phyloP scores from a whole-genome alignment of 2,329 filamentous ascomycete species.

The Colletotrichum tanaceti region DNA sequence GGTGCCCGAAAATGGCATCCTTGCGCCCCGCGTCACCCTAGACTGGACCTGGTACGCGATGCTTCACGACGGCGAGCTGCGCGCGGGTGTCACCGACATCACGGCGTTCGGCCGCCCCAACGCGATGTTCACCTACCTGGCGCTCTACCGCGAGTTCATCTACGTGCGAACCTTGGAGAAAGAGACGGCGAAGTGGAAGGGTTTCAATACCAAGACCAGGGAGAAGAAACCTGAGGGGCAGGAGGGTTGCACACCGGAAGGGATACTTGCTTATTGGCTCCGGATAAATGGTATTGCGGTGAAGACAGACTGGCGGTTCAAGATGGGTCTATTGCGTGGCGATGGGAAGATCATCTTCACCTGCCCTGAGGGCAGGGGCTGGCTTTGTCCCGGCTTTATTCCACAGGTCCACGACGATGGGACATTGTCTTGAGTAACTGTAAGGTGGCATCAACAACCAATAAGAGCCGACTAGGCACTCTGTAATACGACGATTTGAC shows the following conservation, averaged over 20 bases:
- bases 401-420: constrained; percentile 37
- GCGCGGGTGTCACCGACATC: constrained; percentile 42
- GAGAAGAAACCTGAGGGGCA: constrained; percentile 33
- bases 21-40: constrained; percentile 41
- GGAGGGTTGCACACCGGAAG: constrained; percentile 41
- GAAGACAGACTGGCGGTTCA: constrained; percentile 42
- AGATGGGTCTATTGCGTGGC: constrained; percentile 41
- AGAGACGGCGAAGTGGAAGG: constrained; percentile 39
- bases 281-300: constrained; percentile 41
- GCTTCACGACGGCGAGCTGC: constrained; percentile 42
- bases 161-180: constrained; percentile 33
- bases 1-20: constrained; percentile 36
- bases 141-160: constrained; percentile 40
- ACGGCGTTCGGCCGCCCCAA: constrained; percentile 41
- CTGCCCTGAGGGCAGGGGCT: constrained; percentile 39
- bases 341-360: constrained; percentile 40
- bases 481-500: background rate
- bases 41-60: constrained; percentile 43
- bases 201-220: constrained; percentile 39
- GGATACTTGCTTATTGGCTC: constrained; percentile 41
- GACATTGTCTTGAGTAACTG: constrained; percentile 24
- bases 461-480: background rate
- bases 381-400: constrained; percentile 38
- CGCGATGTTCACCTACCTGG: constrained; percentile 42
- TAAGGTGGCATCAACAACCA: constrained; percentile 1